phyloP scores from a whole-genome alignment of 1,284 basidiomycete genomes.

The Mycena citricolor region DNA sequence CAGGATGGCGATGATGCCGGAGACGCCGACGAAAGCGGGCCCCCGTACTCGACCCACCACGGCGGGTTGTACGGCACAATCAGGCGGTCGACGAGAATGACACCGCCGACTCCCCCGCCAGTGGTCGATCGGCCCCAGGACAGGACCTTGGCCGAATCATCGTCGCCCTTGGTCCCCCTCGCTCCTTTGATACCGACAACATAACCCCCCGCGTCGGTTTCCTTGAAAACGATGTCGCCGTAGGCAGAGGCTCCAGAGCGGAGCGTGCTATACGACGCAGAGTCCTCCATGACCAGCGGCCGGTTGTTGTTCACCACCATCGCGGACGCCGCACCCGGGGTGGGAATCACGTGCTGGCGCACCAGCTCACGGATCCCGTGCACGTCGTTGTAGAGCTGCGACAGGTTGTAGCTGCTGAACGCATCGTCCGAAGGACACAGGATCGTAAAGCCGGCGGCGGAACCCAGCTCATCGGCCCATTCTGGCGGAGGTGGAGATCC shows the following conservation, averaged over 20 bases:
- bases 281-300: constrained; percentile 72
- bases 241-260: constrained; percentile 62
- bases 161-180: constrained; percentile 67
- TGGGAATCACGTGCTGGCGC: constrained; percentile 86
- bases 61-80: constrained; percentile 84
- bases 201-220: constrained; percentile 48
- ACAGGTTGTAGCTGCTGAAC: constrained; percentile 88
- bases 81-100: constrained; percentile 84
- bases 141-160: constrained; percentile 77
- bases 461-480: constrained; percentile 53
- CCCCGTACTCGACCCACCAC: constrained; percentile 75
- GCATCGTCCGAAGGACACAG: constrained; percentile 91
- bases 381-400: constrained; percentile 66
- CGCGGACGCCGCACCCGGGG: constrained; percentile 26
- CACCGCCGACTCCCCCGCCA: constrained; percentile 73
- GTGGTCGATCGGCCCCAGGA: constrained; percentile 82
- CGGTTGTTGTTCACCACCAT: constrained; percentile 59
- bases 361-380: constrained; percentile 70
- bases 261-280: constrained; percentile 73
- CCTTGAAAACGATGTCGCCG: constrained; percentile 80
- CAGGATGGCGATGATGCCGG: constrained; percentile 59
- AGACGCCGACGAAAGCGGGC: constrained; percentile 52
- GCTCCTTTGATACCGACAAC: constrained; percentile 92
- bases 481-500: constrained; percentile 74
- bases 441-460: constrained; percentile 72